These are phyloP conservation scores for Osmanthus fragrans DNA, from an alignment of 257 asterid genomes.

Conservation along the genomic window DNA sequence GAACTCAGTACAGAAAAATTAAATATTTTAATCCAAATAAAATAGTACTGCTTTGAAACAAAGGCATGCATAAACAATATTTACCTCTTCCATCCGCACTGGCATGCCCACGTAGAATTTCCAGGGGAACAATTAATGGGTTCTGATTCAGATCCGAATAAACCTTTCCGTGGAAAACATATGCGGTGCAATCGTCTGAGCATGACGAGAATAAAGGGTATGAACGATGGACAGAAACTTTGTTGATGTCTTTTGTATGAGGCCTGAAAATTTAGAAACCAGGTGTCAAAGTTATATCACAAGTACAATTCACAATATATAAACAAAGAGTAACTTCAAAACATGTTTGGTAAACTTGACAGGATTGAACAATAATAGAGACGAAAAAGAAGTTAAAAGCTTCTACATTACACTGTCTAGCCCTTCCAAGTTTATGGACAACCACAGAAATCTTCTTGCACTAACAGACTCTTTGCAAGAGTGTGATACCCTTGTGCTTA, in stretches of 20 bases:
- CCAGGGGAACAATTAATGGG: slow-evolving; percentile 83
- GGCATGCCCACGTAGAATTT: slow-evolving; percentile 88
- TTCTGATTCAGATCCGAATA: slow-evolving; percentile 90
- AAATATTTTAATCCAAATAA: neutral
- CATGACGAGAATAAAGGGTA: slow-evolving; percentile 89
- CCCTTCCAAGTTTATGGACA: neutral
- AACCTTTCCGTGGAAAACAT: slow-evolving; percentile 90
- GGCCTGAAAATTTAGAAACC: slow-evolving; percentile 48
- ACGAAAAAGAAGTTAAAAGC: neutral
- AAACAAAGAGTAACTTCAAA: neutral
- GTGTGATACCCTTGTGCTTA: neutral
- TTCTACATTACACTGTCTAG: neutral
- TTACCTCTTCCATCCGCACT: slow-evolving; percentile 79
- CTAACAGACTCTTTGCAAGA: neutral
- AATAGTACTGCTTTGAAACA: neutral
- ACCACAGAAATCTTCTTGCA: neutral
- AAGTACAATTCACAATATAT: neutral
- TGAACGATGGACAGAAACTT: slow-evolving; percentile 81
- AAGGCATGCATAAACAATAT: neutral
- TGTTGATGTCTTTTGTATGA: slow-evolving; percentile 76
- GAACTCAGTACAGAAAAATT: neutral
- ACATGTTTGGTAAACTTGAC: neutral
- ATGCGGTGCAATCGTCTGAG: slow-evolving; percentile 91
- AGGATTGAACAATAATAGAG: neutral
- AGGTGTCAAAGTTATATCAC: neutral